Base-by-base conservation (phyloP, 306 rosid genomes). In the Aeschynomene evenia region DNA sequence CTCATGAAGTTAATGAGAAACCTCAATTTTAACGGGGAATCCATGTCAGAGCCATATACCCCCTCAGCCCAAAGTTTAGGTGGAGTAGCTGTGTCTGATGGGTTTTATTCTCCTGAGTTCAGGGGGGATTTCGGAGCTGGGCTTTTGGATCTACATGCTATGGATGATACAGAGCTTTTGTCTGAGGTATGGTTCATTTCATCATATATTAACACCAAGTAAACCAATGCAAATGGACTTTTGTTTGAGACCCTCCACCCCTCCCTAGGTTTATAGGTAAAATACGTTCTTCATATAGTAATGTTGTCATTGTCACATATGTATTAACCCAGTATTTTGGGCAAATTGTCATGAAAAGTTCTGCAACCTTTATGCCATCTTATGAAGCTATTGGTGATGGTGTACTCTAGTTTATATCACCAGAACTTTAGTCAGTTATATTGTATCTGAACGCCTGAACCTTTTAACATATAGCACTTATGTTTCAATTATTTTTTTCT, bases 51-150 rank as follows among this genome's bases (percentile, higher is more conserved):
- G 76, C 84, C 86, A 4, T 87, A 80, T 37, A 80, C 80, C 2
- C 87, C 95, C 63, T 77, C 87, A 34, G 63, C 89, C 56, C 97
- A 94, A 63, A 70, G 83, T 14, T 76, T 89, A 14, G 90, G 89
- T 15, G 94, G 86, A 72, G 80, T 63, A 31, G 70, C 88, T 83
- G 74, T 79, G 55, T 77, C 84, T 1, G 99, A 95, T 70, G 95
- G 96, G 18, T 80, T 78, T 67, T 89, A 83, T 78, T 85, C 99
- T 78, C 87, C 91, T 0, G 97, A 95, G 28, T 89, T 95, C 62
- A 83, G 95, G 75, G 99, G 97, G 15, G 99, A 95, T 80, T 91
- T 95, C 63, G 99, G 99, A 58, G 96, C 99, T 18, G 99, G 99
- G 76, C 90, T 95, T 79, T 86, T 95, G 95, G 99, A 95, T 83